Evolutionary conservation across 2,329 filamentous ascomycete species (phyloP).

Genomic region (Epichloe coenophiala): DNA sequence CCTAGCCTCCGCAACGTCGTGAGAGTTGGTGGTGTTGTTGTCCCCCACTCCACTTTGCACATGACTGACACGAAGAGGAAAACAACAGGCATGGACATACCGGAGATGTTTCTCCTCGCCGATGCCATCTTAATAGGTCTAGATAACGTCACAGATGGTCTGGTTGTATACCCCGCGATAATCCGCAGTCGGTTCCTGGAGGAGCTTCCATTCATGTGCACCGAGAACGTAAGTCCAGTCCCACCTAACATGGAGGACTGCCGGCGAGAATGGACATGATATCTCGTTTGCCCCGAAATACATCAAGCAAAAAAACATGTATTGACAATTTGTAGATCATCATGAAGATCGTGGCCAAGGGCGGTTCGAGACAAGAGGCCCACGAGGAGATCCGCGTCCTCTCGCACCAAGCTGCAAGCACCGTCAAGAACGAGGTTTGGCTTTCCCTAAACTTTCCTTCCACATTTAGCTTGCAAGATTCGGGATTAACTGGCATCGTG

Average conservation of each 20-base stretch:
- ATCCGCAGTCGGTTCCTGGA: constrained; percentile 55
- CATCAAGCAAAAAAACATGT: not conserved
- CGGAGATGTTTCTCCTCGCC: constrained; percentile 53
- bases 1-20: not conserved
- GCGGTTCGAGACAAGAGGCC: constrained; percentile 62
- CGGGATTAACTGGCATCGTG: too few species aligned
- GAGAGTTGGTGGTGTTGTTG: too few species aligned
- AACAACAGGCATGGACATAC: constrained; percentile 36
- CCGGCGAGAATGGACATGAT: too few species aligned
- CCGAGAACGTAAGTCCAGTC: constrained; percentile 16
- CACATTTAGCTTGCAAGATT: too few species aligned
- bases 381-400: constrained; percentile 82
- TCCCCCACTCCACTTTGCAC: not conserved
- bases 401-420: constrained; percentile 57
- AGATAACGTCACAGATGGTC: constrained; percentile 53
- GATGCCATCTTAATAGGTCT: constrained; percentile 54
- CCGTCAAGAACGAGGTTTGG: constrained; percentile 32
- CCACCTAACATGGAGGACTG: too few species aligned
- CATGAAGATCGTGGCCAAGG: constrained; percentile 62
- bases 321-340: constrained; percentile 38
- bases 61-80: constrained; percentile 21
- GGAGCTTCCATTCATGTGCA: constrained; percentile 81
- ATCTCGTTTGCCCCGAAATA: too few species aligned
- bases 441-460: too few species aligned
- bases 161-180: constrained; percentile 67